phyloP scores from a whole-genome alignment of 192 early-diverging fungal species.

The Coemansia biformis region DNA sequence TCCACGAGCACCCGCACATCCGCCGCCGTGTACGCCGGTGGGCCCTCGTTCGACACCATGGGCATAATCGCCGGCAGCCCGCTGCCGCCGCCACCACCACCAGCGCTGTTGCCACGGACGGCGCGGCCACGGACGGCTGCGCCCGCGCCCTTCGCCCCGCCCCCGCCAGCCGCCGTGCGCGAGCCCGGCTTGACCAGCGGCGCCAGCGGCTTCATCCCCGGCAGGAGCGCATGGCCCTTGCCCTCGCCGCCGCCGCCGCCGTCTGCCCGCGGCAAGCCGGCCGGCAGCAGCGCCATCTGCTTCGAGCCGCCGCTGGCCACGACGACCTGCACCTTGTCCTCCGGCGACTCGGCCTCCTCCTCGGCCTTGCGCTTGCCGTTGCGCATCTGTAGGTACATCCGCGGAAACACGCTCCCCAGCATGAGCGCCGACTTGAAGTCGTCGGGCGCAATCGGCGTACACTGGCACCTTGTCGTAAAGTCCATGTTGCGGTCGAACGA shows the following conservation, averaged over 20 bases:
- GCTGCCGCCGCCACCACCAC: neutral
- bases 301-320: slow-evolving; percentile 5
- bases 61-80: slow-evolving; percentile 14
- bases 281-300: slow-evolving; percentile 14
- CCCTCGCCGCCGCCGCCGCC: slow-evolving; percentile 5
- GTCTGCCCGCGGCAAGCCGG: neutral
- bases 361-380: slow-evolving; percentile 24
- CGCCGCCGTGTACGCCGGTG: slow-evolving; percentile 19
- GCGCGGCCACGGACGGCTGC: neutral
- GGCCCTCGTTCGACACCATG: slow-evolving; percentile 1
- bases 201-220: slow-evolving; percentile 20
- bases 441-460: slow-evolving; percentile 20
- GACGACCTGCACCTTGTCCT: neutral
- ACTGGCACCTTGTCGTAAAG: slow-evolving; percentile 31
- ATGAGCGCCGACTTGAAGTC: slow-evolving; percentile 37
- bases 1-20: slow-evolving; percentile 26
- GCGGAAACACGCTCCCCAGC: slow-evolving; percentile 41
- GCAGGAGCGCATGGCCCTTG: slow-evolving; percentile 4
- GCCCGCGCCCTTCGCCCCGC: neutral
- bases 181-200: slow-evolving; percentile 17
- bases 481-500: slow-evolving; percentile 27
- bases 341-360: slow-evolving; percentile 8
- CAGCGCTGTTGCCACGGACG: neutral
- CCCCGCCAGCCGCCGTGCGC: neutral
- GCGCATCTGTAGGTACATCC: slow-evolving; percentile 19